These are phyloP conservation scores for Botryotinia calthae DNA, from an alignment of 2,329 filamentous ascomycete species.

Conservation along the genomic window DNA sequence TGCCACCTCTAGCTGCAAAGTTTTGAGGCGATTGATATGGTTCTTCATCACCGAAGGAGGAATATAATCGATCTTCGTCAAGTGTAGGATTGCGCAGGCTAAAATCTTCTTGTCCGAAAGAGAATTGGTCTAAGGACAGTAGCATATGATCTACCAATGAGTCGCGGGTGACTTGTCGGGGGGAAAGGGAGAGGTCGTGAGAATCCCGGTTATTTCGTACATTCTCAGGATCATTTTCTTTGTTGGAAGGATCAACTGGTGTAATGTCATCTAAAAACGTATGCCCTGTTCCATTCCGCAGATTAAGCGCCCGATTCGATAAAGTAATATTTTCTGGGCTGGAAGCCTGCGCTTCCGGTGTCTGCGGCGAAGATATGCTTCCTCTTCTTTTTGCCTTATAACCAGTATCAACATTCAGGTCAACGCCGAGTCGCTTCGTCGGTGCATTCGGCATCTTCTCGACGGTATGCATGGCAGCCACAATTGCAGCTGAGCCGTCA, in stretches of 20 bases:
- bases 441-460: conserved; percentile 31
- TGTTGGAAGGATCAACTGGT: conserved; percentile 35
- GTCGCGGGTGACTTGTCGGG: conserved; percentile 74
- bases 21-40: conserved; percentile 32
- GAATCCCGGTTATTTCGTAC: conserved; percentile 32
- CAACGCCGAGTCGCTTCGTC: conserved; percentile 34
- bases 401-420: conserved; percentile 35
- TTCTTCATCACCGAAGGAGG: conserved; percentile 35
- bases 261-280: conserved; percentile 40
- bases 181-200: conserved; percentile 81
- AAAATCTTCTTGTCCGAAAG: conserved; percentile 46
- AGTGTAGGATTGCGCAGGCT: conserved; percentile 32
- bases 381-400: conserved; percentile 33
- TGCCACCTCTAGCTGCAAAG: conserved; percentile 31
- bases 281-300: conserved; percentile 31
- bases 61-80: conserved; percentile 36
- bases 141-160: conserved; percentile 97
- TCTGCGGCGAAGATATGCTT: conserved; percentile 33
- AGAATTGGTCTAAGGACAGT: conserved; percentile 83
- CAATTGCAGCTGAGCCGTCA: conserved; percentile 24
- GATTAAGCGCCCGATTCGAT: conserved; percentile 34
- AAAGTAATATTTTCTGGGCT: conserved; percentile 31
- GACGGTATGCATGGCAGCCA: conserved; percentile 33
- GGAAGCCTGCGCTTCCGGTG: conserved; percentile 29
- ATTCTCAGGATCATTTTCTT: conserved; percentile 30